A percentile compares a stretch with the other conserved stretches of the same genome.
These are phyloP conservation scores for Pichia exigua DNA, from an alignment of 805 yeast genomes.

Conservation along the genomic window DNA sequence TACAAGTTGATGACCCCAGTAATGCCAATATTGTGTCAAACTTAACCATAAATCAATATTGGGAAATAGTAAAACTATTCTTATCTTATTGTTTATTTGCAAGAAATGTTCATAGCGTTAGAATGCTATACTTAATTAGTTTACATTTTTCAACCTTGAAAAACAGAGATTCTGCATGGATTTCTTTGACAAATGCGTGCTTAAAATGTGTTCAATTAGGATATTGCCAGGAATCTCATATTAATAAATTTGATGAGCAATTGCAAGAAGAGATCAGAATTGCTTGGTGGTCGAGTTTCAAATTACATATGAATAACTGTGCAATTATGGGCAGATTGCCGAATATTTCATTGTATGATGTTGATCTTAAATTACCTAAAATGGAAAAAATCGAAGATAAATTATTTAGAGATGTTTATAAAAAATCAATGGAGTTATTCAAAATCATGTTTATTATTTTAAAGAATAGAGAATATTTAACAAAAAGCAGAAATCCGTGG, in stretches of 20 bases:
- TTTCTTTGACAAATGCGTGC: slow-evolving; percentile 29
- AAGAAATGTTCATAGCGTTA: slow-evolving; percentile 29
- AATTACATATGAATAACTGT: slow-evolving; percentile 27
- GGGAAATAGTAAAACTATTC: slow-evolving; percentile 28
- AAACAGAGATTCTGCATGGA: slow-evolving; percentile 33
- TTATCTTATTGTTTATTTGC: slow-evolving; percentile 29
- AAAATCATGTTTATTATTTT: slow-evolving; percentile 26
- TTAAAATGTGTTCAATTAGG: slow-evolving; percentile 33
- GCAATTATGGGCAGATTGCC: slow-evolving; percentile 31
- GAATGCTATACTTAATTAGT: slow-evolving; percentile 29
- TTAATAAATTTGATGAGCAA: slow-evolving; percentile 8
- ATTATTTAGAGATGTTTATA: slow-evolving; percentile 15
- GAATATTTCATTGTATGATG: slow-evolving; percentile 28
- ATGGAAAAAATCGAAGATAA: slow-evolving; percentile 10
- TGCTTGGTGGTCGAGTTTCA: slow-evolving; percentile 32
- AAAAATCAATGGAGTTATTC: slow-evolving; percentile 21
- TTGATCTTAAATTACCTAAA: slow-evolving; percentile 27
- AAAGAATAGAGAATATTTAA: slow-evolving; percentile 25
- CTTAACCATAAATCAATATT: slow-evolving; percentile 15
- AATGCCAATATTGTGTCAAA: slow-evolving; percentile 11
- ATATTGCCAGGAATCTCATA: slow-evolving; percentile 25
- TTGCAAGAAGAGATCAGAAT: slow-evolving; percentile 22
- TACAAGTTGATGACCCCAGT: neutral
- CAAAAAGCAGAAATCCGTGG: slow-evolving; percentile 23
- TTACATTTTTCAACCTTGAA: slow-evolving; percentile 28